Evolutionary conservation across 1,284 basidiomycete genomes (phyloP).

Genomic region (Thecaphora frezii): DNA sequence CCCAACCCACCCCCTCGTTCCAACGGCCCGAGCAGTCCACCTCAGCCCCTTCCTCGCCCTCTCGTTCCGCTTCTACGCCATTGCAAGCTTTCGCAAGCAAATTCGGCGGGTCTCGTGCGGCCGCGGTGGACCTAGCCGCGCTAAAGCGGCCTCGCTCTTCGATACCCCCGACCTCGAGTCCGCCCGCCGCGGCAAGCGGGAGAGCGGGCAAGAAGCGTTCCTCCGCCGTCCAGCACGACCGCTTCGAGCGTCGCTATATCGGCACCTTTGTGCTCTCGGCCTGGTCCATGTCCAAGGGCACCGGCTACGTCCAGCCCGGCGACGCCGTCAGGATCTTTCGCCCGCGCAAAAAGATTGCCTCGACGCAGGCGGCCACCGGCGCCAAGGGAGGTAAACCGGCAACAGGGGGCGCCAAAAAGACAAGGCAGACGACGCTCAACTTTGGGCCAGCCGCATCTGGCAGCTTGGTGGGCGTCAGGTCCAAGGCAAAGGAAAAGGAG

Average conservation of each 20-base stretch:
- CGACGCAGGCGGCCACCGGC: constrained; percentile 5
- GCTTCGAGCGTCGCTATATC: constrained; percentile 39
- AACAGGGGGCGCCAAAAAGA: constrained; percentile 13
- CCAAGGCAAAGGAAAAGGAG: constrained; percentile 37
- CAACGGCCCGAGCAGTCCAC: no score
- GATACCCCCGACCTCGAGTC: no score
- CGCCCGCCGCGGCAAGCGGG: no score
- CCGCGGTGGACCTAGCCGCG: no score
- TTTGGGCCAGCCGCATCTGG: constrained; percentile 14
- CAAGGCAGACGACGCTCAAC: constrained; percentile 44
- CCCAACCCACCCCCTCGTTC: no score
- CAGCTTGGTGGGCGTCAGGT: constrained; percentile 14
- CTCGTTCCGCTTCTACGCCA: no score
- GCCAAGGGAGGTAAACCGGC: constrained; percentile 16
- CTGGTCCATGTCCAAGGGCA: constrained; percentile 54
- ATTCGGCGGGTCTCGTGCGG: no score
- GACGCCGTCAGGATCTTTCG: constrained; percentile 46
- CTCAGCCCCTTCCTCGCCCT: constrained; percentile 1
- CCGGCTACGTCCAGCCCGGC: constrained; percentile 44
- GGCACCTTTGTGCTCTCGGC: constrained; percentile 54
- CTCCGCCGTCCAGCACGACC: constrained; percentile 7
- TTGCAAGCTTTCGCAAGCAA: no score
- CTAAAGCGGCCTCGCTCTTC: neutral
- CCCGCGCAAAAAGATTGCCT: constrained; percentile 33
- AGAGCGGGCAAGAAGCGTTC: no score